Evolutionary conservation across 2,329 filamentous ascomycete species (phyloP), one percentile per base, ranked within the genome.

Genomic region (Penicillium verrucosum): DNA sequence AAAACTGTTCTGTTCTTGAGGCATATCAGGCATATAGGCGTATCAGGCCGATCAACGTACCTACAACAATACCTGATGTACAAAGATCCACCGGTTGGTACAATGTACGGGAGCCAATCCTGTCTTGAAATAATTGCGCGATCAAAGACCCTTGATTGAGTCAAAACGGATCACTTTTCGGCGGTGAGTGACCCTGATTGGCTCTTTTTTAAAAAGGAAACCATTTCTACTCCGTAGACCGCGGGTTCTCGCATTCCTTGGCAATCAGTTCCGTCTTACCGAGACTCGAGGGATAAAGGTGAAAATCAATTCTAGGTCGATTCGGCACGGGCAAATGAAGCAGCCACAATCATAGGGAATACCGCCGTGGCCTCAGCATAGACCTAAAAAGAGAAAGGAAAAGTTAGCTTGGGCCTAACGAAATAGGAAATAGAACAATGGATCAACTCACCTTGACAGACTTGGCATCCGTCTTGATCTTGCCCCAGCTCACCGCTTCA

Each of bases 401-500:
- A 11, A 23, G 10, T 55, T 25, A 52, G 48, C 36, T 34, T 2
- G 36, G 14, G 10, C 11, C 9, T 4, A 29, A 43, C 7, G n/a
- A 16, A 10, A 37, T 37, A n/a, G n/a, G 36, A 38, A 11, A 32
- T 12, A 41, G 14, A 44, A 37, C 27, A 37, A 36, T 21, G 32
- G 25, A 36, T 14, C 11, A 50, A 69, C 79, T 65, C 73, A 91
- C 90, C 86, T 97, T 99, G 55, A 97, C 92, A 66, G 87, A 89
- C 61, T 94, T 88, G 1, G 89, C 94, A 51, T 88, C 89, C 41
- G 87, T 81, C 75, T 95, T 97, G 75, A 99, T 97, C 81, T 99
- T 99, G 3, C 94, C 94, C 94, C 94, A 99, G 60, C 92, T 97
- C 16, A 99, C 90, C 5, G 94, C 94, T 77, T 99, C 94, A 68